Conservation (phyloP, 2,329 filamentous ascomycete species). For the Botrytis squamosa region DNA sequence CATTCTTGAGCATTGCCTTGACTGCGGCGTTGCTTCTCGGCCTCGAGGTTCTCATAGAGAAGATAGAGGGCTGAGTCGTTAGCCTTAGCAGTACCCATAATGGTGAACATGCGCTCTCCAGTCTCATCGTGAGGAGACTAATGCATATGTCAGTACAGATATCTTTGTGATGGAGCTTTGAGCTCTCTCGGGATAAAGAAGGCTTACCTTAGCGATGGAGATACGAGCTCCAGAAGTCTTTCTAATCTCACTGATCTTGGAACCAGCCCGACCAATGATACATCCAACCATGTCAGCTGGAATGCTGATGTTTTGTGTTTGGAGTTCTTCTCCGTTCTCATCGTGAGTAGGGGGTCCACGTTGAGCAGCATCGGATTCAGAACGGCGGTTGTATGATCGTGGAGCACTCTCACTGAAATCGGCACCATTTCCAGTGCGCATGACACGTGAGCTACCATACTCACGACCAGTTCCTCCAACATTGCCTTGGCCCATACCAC, state of each 20-base stretch:
- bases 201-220: slow-evolving; percentile 77
- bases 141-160: slow-evolving; percentile 18
- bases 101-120: slow-evolving; percentile 99
- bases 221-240: slow-evolving; percentile 96
- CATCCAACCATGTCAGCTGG: slow-evolving; percentile 99
- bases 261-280: slow-evolving; percentile 93
- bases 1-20: slow-evolving; percentile 54
- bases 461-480: slow-evolving; percentile 49
- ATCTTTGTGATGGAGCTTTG: slow-evolving; percentile 21
- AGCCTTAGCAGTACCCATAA: slow-evolving; percentile 89
- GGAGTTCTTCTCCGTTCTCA: slow-evolving; percentile 95
- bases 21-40: slow-evolving; percentile 97
- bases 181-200: slow-evolving; percentile 13
- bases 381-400: slow-evolving; percentile 72
- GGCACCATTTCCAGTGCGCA: slow-evolving; percentile 94
- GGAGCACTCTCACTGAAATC: slow-evolving; percentile 87
- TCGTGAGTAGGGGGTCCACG: slow-evolving; percentile 85
- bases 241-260: slow-evolving; percentile 98
- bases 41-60: slow-evolving; percentile 97
- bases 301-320: slow-evolving; percentile 99
- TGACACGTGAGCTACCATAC: slow-evolving; percentile 68
- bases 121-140: slow-evolving; percentile 87
- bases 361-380: slow-evolving; percentile 75
- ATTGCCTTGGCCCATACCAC: slow-evolving; percentile 47
- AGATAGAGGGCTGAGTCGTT: slow-evolving; percentile 97